A percentile compares a stretch with the other conserved stretches of the same genome.
phyloP scores from a whole-genome alignment of 2,329 filamentous ascomycete genomes.

The Hymenoscyphus infarciens region DNA sequence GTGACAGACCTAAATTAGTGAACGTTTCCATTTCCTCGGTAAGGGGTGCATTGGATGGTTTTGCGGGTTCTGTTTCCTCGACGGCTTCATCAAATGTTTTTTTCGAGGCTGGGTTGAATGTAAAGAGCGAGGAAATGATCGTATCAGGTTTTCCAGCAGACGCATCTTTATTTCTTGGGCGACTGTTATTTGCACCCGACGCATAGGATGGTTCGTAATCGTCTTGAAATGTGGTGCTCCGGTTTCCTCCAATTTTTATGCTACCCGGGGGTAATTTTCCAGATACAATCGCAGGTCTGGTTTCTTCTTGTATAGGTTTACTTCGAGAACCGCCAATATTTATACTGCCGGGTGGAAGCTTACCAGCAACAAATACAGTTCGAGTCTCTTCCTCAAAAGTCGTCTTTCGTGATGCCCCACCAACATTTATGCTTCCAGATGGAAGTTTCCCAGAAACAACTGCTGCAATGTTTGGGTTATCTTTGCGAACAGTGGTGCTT shows the following conservation, averaged over 20 bases:
- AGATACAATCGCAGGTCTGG: conserved; percentile 31
- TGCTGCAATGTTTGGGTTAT: conserved; percentile 12
- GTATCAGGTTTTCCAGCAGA: conserved; percentile 47
- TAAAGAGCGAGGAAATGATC: conserved; percentile 88
- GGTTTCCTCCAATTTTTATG: conserved; percentile 25
- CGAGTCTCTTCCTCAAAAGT: conserved; percentile 23
- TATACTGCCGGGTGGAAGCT: conserved; percentile 29
- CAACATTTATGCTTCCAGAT: conserved; percentile 36
- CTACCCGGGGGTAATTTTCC: conserved; percentile 28
- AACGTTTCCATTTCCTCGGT: conserved; percentile 82
- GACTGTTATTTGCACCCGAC: conserved; percentile 28
- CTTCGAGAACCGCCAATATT: conserved; percentile 27
- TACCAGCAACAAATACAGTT: conserved; percentile 32
- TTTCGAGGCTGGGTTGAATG: conserved; percentile 75
- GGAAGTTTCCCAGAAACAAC: conserved; percentile 38
- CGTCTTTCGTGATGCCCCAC: conserved; percentile 20
- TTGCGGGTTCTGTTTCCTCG: conserved; percentile 51
- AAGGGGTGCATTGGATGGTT: conserved; percentile 88
- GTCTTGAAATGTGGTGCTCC: conserved; percentile 23
- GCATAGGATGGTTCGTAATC: conserved; percentile 27
- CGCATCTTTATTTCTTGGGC: conserved; percentile 35
- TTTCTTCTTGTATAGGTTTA: conserved; percentile 22
- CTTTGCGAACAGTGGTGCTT: conserved; percentile 16
- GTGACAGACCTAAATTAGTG: conserved; percentile 77
- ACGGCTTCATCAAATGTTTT: conserved; percentile 52